Evolutionary conservation across 257 asterid genomes (phyloP), one percentile per base, ranked within the genome.

Genomic region (Rehmannia glutinosa): DNA sequence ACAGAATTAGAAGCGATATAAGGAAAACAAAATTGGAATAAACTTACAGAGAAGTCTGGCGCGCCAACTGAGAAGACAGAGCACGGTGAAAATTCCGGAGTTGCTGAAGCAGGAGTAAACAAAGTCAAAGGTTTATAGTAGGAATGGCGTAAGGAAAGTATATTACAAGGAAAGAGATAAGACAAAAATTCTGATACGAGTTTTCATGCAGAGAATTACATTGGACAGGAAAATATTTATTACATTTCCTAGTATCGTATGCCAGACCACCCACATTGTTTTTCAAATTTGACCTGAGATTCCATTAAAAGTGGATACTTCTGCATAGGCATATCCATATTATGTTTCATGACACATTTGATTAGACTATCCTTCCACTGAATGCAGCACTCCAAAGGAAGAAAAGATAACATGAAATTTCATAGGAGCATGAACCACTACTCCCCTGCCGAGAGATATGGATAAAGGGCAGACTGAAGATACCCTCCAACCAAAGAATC

Each of bases 21-120:
- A 0, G 17, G 10, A 9, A 9, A 39, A n/a, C n/a, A n/a, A n/a
- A n/a, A n/a, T n/a, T n/a, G 25, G 53, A 39, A 3, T 38, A 30
- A 57, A 80, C 86, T 82, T 70, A 85, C 91, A 50, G 84, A 36
- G 78, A 43, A 42, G 77, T 43, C 38, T 49, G 83, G 20, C 47
- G 80, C 45, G 84, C 82, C 36, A 77, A 68, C 69, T 80, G 91
- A 66, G 92, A 75, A 50, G 73, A 32, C 36, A 81, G 82, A 57
- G 72, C n/a, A n/a, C n/a, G n/a, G n/a, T n/a, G n/a, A n/a, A n/a
- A 71, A 12, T 77, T 49, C 76, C 75, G 58, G 33, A 78, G 81
- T 83, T 78, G 87, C 87, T 82, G 81, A 30, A 75, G 62, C 25
- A 13, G 15, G 20, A 32, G 23, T 9, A 53, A 30, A 62, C n/a